Evolutionary conservation across 2,329 filamentous ascomycete genomes (phyloP), one percentile per base, ranked within the genome.

Genomic region (Ceratocystis cubensis): DNA sequence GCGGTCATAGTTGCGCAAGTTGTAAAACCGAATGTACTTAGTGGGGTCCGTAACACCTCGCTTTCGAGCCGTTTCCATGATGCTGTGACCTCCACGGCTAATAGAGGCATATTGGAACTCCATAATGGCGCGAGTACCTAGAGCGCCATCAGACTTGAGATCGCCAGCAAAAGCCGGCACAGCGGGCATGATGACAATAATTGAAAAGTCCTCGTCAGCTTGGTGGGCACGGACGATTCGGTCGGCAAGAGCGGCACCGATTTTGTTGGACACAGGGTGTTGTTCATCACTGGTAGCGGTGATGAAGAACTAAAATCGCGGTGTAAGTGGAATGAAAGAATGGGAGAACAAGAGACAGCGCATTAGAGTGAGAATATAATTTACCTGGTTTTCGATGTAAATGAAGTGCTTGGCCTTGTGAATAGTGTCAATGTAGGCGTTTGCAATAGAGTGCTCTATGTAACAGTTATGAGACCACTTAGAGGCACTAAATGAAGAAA

Each of bases 81-180:
- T 94, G 67, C 85, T 88, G 73, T 89, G 77, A 2, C 88, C 88
- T 41, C 88, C 88, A 45, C 89, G 84, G 74, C 84, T 88, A 76
- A 94, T 94, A 64, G 84, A 88, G 72, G 84, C 80, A 76, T 94
- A 93, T 73, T 94, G 89, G 74, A 88, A 93, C 73, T 94, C 89
- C 88, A 94, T 92, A 72, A 95, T 93, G 4, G 89, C 90, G 45
- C 90, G 81, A 0, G 89, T 94, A 25, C 88, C 88, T 1, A 93
- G 78, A 7, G 87, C 85, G 25, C 83, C 86, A 64, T 92, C 87
- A 0, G 81, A 81, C 71, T 88, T 83, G 62, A 95, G 79, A 71
- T 94, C 89, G 3, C 90, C 90, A 1, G 90, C 88, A 72, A 95
- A 95, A 1, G 85, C 90, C 6, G 89, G 90, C 0, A 95, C 86